Percentiles rank a stretch among this genome's conserved stretches.
These are phyloP conservation scores for Pythium dissimile DNA, from an alignment of 352 stramenopile genomes.

Conservation along the genomic window DNA sequence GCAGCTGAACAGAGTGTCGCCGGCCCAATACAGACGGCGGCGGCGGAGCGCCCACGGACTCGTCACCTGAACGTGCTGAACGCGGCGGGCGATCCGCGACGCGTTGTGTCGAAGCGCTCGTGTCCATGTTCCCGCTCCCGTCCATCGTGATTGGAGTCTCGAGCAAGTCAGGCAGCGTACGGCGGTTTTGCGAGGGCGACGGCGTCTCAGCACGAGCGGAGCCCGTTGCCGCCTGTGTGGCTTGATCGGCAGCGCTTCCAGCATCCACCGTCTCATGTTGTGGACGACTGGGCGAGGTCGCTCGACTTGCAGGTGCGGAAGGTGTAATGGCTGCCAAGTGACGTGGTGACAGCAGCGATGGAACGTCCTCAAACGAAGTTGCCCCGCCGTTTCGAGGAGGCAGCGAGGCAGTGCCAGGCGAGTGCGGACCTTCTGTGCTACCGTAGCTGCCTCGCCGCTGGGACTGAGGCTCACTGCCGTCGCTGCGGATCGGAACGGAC, in stretches of 20 bases:
- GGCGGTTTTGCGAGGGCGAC: not conserved
- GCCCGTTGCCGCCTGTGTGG: too few species aligned
- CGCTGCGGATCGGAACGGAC: slow-evolving; percentile 18
- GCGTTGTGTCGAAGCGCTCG: not conserved
- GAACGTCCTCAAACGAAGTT: slow-evolving; percentile 17
- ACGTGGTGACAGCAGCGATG: slow-evolving; percentile 7
- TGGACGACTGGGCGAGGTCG: slow-evolving; percentile 3
- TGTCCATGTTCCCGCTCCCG: slow-evolving; percentile 10
- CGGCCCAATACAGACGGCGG: not conserved
- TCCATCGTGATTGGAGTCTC: slow-evolving; percentile 6
- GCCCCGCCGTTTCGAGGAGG: too few species aligned
- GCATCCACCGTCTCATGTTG: not conserved
- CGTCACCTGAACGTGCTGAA: not conserved
- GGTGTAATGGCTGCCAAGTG: not conserved
- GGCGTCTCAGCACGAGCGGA: not conserved
- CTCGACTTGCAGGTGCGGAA: slow-evolving; percentile 5
- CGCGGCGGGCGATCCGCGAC: not conserved
- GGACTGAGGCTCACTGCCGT: slow-evolving; percentile 2
- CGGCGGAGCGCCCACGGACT: not conserved
- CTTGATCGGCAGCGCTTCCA: too few species aligned
- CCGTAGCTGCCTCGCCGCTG: slow-evolving; percentile 25
- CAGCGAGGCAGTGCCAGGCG: too few species aligned
- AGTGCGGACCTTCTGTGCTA: slow-evolving; percentile 1
- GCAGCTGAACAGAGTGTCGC: slow-evolving; percentile 9
- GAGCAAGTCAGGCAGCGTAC: slow-evolving; percentile 4